Percentiles rank a stretch among this genome's conserved stretches.
These are phyloP conservation scores for Fusarium sp. DNA, from an alignment of 2,329 filamentous ascomycete genomes.

Conservation along the genomic window DNA sequence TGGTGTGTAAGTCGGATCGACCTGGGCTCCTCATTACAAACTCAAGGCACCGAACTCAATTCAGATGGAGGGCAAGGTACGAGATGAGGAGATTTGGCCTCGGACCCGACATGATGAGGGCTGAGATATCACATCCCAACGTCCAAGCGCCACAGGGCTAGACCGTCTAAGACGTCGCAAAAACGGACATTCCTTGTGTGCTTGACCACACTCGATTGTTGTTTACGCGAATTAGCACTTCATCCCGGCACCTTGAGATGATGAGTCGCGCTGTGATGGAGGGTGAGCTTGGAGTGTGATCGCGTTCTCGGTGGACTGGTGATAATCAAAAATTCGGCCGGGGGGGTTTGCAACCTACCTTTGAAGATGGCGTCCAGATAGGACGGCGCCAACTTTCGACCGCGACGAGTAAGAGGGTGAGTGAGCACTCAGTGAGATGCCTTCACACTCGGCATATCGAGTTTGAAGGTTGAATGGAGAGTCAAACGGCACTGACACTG, in stretches of 20 bases:
- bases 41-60: slow-evolving; percentile 41
- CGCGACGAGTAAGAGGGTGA: slow-evolving; percentile 1
- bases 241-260: slow-evolving; percentile 33
- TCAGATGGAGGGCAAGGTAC: slow-evolving; percentile 9
- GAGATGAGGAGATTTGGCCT: slow-evolving; percentile 25
- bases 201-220: slow-evolving; percentile 13
- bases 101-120: slow-evolving; percentile 28
- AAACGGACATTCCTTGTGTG: slow-evolving; percentile 15
- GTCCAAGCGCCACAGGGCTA: slow-evolving; percentile 28
- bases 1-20: slow-evolving; percentile 35
- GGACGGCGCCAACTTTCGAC: slow-evolving; percentile 5
- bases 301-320: slow-evolving; percentile 18
- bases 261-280: slow-evolving; percentile 27
- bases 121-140: slow-evolving; percentile 29
- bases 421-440: not conserved
- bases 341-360: slow-evolving; percentile 19
- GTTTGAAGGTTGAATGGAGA: not conserved
- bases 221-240: slow-evolving; percentile 18
- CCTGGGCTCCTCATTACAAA: slow-evolving; percentile 19
- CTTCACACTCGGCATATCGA: not conserved
- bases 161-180: slow-evolving; percentile 28
- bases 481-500: slow-evolving; percentile 13
- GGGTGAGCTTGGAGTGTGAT: slow-evolving; percentile 28
- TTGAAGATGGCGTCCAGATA: slow-evolving; percentile 27
- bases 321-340: slow-evolving; percentile 17